Percentiles rank a stretch among this genome's conserved stretches.
Conservation (phyloP, 2,329 filamentous ascomycete species). For the Aspergillus sp. region DNA sequence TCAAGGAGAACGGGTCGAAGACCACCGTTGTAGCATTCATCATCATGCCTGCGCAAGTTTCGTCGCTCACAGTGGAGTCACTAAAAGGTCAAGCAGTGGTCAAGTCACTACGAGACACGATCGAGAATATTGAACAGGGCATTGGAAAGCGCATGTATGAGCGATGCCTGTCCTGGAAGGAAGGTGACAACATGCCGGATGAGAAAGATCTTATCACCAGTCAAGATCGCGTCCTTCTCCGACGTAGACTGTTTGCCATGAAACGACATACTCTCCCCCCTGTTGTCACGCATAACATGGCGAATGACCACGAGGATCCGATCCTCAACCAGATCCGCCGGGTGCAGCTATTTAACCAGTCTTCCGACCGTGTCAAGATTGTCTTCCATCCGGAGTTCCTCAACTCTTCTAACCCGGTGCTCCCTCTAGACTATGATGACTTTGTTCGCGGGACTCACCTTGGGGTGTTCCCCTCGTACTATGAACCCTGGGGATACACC, state of each 20-base stretch:
- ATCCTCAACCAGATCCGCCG: slow-evolving; percentile 94
- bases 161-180: slow-evolving; percentile 90
- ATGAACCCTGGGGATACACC: slow-evolving; percentile 99
- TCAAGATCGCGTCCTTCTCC: slow-evolving; percentile 88
- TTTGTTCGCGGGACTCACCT: slow-evolving; percentile 96
- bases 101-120: slow-evolving; percentile 90
- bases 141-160: slow-evolving; percentile 95
- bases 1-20: slow-evolving; percentile 82
- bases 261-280: slow-evolving; percentile 87
- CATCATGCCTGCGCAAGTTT: slow-evolving; percentile 97
- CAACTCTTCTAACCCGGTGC: slow-evolving; percentile 90
- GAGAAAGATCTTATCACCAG: slow-evolving; percentile 93
- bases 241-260: slow-evolving; percentile 92
- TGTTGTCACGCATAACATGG: slow-evolving; percentile 98
- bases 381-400: slow-evolving; percentile 98
- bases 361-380: slow-evolving; percentile 91
- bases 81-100: slow-evolving; percentile 96
- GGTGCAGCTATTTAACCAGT: slow-evolving; percentile 96
- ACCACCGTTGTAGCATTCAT: slow-evolving; percentile 96
- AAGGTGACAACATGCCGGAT: slow-evolving; percentile 88
- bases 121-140: slow-evolving; percentile 87
- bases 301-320: slow-evolving; percentile 88
- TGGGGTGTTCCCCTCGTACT: slow-evolving; percentile 95
- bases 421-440: slow-evolving; percentile 96
- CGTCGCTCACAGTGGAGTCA: slow-evolving; percentile 90